A percentile compares a stretch with the other conserved stretches of the same genome.
phyloP scores from a whole-genome alignment of 805 yeast genomes.

The Metahyphopichia silvanorum region DNA sequence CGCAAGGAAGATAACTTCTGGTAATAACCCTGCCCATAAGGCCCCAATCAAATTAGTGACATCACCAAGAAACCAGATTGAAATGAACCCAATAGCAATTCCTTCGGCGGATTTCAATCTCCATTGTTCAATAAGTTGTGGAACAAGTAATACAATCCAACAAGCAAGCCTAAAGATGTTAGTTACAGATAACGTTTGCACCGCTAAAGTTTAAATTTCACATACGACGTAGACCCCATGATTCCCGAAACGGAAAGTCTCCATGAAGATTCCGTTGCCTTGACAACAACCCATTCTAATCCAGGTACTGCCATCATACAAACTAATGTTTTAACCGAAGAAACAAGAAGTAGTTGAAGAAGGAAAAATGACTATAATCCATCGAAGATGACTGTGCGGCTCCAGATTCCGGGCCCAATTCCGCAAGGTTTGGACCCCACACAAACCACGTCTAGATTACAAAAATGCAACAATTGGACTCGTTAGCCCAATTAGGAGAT shows the following conservation, averaged over 20 bases:
- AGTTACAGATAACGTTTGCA: background rate
- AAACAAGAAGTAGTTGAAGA: too few relatives aligned
- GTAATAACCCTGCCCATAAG: constrained; percentile 64
- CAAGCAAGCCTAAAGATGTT: constrained; percentile 53
- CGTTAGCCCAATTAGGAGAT: too few relatives aligned
- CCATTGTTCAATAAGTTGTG: constrained; percentile 83
- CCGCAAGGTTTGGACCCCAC: too few relatives aligned
- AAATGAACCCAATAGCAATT: constrained; percentile 62
- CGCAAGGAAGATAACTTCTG: constrained; percentile 68
- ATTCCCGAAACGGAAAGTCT: constrained; percentile 54
- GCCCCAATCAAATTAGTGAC: constrained; percentile 65
- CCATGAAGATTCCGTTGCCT: constrained; percentile 8
- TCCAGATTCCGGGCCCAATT: too few relatives aligned
- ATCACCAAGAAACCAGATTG: constrained; percentile 74
- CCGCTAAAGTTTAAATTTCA: constrained; percentile 3
- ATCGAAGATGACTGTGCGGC: too few relatives aligned
- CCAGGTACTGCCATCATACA: too few relatives aligned
- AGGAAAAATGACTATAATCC: too few relatives aligned
- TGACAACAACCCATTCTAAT: too few relatives aligned
- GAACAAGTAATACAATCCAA: constrained; percentile 73
- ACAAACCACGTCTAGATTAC: too few relatives aligned
- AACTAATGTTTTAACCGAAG: too few relatives aligned
- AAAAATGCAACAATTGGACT: too few relatives aligned
- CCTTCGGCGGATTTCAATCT: constrained; percentile 72
- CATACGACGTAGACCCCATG: constrained; percentile 62